phyloP scores from a whole-genome alignment of 148 eudicot species.

The Simmondsia chinensis region DNA sequence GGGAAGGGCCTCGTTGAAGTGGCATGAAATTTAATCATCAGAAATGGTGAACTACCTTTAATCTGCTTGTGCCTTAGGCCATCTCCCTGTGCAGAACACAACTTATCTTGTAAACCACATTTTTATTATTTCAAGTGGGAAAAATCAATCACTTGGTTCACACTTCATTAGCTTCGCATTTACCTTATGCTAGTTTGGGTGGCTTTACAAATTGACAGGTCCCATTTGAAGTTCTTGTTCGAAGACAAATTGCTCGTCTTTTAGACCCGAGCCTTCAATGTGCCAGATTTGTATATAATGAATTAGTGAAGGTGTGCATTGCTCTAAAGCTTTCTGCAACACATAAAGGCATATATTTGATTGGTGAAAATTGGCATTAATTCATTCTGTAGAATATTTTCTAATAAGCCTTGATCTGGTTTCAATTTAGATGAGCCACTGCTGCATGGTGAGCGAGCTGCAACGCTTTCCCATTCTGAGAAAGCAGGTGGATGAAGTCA shows the following conservation, averaged over 20 bases:
- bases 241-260: constrained; percentile 85
- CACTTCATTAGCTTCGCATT: too few species aligned
- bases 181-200: constrained; percentile 4
- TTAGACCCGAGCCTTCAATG: constrained; percentile 96
- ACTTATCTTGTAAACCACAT: too few species aligned
- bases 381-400: too few species aligned
- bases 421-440: constrained; percentile 74
- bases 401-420: not conserved
- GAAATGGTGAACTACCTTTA: too few species aligned
- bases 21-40: too few species aligned
- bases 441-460: constrained; percentile 68
- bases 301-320: constrained; percentile 62
- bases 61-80: too few species aligned
- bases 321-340: not conserved
- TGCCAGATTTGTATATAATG: constrained; percentile 85
- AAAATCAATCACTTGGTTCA: too few species aligned
- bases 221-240: constrained; percentile 49
- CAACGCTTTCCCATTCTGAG: constrained; percentile 81
- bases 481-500: constrained; percentile 87
- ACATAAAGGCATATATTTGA: not conserved
- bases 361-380: too few species aligned
- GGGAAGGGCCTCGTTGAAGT: too few species aligned
- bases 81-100: too few species aligned
- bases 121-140: too few species aligned
- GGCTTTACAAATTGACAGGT: constrained; percentile 15